Base-by-base conservation (phyloP, 2,329 filamentous ascomycete genomes). In the Tricladium varicosporioides region DNA sequence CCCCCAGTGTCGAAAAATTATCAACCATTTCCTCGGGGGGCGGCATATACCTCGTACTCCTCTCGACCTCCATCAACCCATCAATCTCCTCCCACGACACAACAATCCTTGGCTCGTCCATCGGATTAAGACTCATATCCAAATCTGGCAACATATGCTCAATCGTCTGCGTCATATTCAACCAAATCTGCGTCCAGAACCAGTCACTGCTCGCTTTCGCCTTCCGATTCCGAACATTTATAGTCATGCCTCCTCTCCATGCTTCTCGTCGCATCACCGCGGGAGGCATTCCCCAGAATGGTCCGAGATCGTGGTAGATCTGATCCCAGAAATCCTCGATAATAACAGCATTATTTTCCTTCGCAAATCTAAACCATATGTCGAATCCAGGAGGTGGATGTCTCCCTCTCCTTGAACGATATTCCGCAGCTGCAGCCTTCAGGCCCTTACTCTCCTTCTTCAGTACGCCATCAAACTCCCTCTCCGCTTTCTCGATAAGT, bases 371-470 rank as follows among this genome's bases (percentile, higher is more conserved):
- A 62, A 80, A 77, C 83, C 84, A 86, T 47, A 74, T 70, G 58
- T 84, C 80, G 65, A 86, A 87, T 16, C 80, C 81, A 0, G 83
- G 84, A 2, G 84, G 84, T 1, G 83, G 84, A 60, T 86, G 83
- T 13, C 83, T 75, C 10, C 81, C 82, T 54, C 83, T 75, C 51
- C 78, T 75, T 42, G 73, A 65, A 52, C 83, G 77, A 67, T 87
- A 87, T 15, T 75, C 75, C 7, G 70, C 68, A 5, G 80, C 78
- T 1, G 79, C 76, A 18, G 73, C 66, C 5, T 69, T 65, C 40
- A 82, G 69, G 7, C 73, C 74, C 18, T 69, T 70, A 2, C 74
- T 72, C 54, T 75, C 71, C 61, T 73, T 75, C 18, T 66, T 60
- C 40, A 79, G 60, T 14, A 76, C 53, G 11, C 66, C 65, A 2